Conservation (phyloP, 2,329 filamentous ascomycete genomes). For the Colletotrichum gloeosporioides region DNA sequence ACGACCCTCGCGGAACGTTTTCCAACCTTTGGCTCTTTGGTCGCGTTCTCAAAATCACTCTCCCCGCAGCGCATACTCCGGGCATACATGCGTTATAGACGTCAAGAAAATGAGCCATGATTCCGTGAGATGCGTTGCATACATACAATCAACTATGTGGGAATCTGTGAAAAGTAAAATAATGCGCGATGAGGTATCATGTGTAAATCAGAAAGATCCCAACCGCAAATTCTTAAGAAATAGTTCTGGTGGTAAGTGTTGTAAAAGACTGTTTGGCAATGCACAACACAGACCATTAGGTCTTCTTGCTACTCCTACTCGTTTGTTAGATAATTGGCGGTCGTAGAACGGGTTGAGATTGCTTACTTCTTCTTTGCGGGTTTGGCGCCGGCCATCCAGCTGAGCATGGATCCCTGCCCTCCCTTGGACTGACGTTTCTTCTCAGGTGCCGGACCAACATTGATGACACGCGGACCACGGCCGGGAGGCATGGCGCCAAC, state of each 20-base stretch:
- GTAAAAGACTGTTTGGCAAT: background rate
- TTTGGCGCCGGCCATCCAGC: constrained; percentile 34
- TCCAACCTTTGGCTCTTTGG: background rate
- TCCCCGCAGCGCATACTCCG: constrained; percentile 22
- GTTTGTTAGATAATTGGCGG: background rate
- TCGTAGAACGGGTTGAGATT: background rate
- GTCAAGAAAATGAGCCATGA: constrained; percentile 1
- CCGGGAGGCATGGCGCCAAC: background rate
- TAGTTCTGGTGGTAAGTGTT: background rate
- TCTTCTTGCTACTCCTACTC: constrained; percentile 19
- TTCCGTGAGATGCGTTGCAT: background rate
- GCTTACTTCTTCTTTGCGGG: constrained; percentile 38
- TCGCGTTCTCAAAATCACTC: background rate
- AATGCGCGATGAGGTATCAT: constrained; percentile 27
- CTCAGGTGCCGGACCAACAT: constrained; percentile 23
- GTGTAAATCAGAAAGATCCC: constrained; percentile 26
- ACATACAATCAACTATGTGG: background rate
- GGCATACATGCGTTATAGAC: constrained; percentile 21
- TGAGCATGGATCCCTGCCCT: constrained; percentile 30
- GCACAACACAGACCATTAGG: constrained; percentile 21
- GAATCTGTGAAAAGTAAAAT: constrained; percentile 15
- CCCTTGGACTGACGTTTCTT: constrained; percentile 32
- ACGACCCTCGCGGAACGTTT: background rate
- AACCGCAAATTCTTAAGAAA: background rate
- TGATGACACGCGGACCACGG: constrained; percentile 22